phyloP scores from a whole-genome alignment of 176 grass and related monocot genomes.

The Bothriochloa decipiens region DNA sequence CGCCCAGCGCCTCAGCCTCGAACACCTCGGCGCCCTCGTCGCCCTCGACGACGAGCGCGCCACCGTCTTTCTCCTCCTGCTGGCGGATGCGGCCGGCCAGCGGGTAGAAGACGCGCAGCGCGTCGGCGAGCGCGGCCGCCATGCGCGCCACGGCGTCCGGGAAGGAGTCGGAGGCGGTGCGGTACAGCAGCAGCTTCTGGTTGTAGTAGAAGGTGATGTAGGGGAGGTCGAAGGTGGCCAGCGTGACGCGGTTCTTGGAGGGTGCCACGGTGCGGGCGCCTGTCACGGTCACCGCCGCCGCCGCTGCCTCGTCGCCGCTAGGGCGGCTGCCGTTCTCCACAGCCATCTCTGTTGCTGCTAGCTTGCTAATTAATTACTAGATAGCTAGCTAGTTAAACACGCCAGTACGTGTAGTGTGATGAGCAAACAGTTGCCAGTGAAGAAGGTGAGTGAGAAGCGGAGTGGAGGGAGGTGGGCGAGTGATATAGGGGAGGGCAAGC shows the following conservation, averaged over 20 bases:
- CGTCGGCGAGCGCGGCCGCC: conserved; percentile 61
- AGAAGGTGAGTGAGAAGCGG: neutral
- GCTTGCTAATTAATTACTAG: neutral
- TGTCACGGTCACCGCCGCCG: conserved; percentile 41
- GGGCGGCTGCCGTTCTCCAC: conserved; percentile 41
- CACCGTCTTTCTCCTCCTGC: conserved; percentile 44
- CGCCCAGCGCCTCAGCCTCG: conserved; percentile 65
- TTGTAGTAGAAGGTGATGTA: conserved; percentile 99
- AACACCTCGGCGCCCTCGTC: conserved; percentile 66
- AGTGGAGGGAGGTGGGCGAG: neutral
- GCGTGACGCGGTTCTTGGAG: conserved; percentile 46
- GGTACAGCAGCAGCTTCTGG: conserved; percentile 95
- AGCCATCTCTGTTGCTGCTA: conserved; percentile 28
- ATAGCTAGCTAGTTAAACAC: no score
- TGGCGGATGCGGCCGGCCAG: conserved; percentile 73
- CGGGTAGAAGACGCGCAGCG: conserved; percentile 77
- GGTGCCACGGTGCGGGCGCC: conserved; percentile 48
- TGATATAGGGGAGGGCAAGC: neutral
- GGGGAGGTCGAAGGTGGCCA: conserved; percentile 90
- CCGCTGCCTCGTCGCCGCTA: neutral
- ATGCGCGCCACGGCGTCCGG: conserved; percentile 58
- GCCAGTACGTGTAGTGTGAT: neutral
- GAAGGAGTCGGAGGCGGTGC: conserved; percentile 47
- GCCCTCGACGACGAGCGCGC: conserved; percentile 47
- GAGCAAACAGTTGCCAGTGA: no score